Percentiles rank a stretch among this genome's conserved stretches.
Conservation (phyloP, 2,329 filamentous ascomycete species). For the Proliferodiscus dingleyae region DNA sequence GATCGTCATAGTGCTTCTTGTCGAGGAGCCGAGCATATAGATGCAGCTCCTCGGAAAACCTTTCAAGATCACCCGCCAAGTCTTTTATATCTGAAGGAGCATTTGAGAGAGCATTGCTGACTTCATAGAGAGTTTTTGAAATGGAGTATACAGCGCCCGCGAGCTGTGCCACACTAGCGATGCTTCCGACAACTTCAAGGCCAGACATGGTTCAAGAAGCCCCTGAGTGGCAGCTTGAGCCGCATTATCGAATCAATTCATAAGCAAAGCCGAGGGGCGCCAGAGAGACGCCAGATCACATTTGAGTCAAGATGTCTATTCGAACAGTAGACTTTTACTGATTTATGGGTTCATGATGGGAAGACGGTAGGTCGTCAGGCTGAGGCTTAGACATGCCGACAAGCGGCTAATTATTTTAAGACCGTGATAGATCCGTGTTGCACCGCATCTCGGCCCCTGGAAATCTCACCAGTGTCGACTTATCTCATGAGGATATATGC, state of each 20-base stretch:
- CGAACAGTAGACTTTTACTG: too few species aligned
- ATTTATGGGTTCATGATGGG: too few species aligned
- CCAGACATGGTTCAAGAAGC: conserved; percentile 4
- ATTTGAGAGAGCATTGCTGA: conserved; percentile 14
- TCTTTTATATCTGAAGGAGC: conserved; percentile 19
- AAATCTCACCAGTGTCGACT: too few species aligned
- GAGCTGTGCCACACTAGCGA: conserved; percentile 15
- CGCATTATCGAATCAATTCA: neutral
- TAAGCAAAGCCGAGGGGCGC: too few species aligned
- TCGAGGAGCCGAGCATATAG: conserved; percentile 11
- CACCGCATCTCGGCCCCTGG: too few species aligned
- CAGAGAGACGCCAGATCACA: too few species aligned
- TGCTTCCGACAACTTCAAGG: conserved; percentile 15
- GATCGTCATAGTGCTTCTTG: conserved; percentile 14
- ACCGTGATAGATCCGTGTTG: too few species aligned
- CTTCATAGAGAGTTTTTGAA: conserved; percentile 16
- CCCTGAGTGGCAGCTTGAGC: neutral
- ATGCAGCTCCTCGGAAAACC: conserved; percentile 14
- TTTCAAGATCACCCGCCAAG: conserved; percentile 16
- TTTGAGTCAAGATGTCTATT: too few species aligned
- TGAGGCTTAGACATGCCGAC: too few species aligned
- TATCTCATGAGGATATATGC: too few species aligned
- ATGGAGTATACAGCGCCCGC: conserved; percentile 16
- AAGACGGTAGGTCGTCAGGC: too few species aligned
- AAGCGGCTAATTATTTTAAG: too few species aligned